Percentiles rank a stretch among this genome's conserved stretches.
Conservation (phyloP, 495 filamentous ascomycete genomes). For the Parachaetomium inaequale region DNA sequence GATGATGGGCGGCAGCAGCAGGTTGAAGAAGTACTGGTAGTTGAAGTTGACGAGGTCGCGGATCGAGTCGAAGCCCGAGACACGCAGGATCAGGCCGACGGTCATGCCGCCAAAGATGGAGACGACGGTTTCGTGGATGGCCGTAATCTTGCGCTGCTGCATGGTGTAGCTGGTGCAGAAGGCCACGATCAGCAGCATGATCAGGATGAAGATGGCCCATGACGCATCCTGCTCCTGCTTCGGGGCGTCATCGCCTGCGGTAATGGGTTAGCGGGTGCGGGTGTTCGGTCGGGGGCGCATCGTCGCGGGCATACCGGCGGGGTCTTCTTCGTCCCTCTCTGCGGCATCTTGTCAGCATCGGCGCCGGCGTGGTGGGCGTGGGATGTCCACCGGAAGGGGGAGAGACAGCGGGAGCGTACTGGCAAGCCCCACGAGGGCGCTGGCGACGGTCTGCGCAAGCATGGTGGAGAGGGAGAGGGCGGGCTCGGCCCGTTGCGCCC, state of each 20-base stretch:
- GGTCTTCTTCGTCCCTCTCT: constrained; percentile 53
- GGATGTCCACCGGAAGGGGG: background rate
- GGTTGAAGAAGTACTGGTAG: constrained; percentile 99
- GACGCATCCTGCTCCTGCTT: constrained; percentile 90
- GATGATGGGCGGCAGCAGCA: constrained; percentile 95
- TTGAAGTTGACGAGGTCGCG: constrained; percentile 89
- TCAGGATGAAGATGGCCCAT: constrained; percentile 95
- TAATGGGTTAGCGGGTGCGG: constrained; percentile 20
- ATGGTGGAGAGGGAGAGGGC: constrained; percentile 19
- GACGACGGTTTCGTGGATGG: constrained; percentile 94
- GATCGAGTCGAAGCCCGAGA: constrained; percentile 74
- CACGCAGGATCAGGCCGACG: constrained; percentile 81
- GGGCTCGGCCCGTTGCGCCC: constrained; percentile 15
- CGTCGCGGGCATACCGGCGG: constrained; percentile 40
- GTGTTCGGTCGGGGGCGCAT: constrained; percentile 2
- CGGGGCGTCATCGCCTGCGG: constrained; percentile 44
- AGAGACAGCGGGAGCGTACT: constrained; percentile 31
- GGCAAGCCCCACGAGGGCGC: constrained; percentile 41
- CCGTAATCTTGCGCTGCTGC: constrained; percentile 91
- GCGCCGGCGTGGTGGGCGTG: background rate
- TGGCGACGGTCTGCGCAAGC: constrained; percentile 34
- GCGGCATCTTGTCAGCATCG: constrained; percentile 24
- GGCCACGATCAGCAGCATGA: constrained; percentile 85
- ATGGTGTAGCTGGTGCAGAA: constrained; percentile 96
- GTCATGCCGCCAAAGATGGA: constrained; percentile 99